Conservation (phyloP, 768 basidiomycete genomes). For the Hygrocybe coccinea region DNA sequence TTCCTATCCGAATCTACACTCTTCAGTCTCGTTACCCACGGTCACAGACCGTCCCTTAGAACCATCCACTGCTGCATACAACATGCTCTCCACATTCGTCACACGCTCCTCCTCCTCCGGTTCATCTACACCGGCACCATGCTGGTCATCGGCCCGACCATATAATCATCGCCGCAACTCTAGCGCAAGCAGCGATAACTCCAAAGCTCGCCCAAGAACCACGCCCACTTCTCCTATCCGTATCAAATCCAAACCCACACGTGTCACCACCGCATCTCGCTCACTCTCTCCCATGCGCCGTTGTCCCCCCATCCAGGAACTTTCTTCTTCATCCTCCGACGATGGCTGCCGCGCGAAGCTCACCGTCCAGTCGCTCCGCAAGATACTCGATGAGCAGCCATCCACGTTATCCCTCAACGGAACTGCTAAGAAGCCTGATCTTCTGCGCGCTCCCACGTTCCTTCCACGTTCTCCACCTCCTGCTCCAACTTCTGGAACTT, state of each 20-base stretch:
- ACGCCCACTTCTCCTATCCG: not conserved
- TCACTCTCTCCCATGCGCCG: conserved; percentile 14
- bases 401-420: conserved; percentile 17
- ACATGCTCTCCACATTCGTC: conserved; percentile 57
- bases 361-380: conserved; percentile 62
- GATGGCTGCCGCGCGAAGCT: conserved; percentile 54
- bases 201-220: conserved; percentile 9
- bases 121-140: too few relatives aligned
- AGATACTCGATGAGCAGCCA: conserved; percentile 60
- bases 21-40: conserved; percentile 24
- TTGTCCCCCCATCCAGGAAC: conserved; percentile 5
- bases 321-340: conserved; percentile 40
- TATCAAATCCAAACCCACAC: not conserved
- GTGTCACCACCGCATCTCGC: conserved; percentile 18
- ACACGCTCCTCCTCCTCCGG: conserved; percentile 29
- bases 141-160: too few relatives aligned
- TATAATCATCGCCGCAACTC: conserved; percentile 33
- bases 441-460: conserved; percentile 30
- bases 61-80: conserved; percentile 53
- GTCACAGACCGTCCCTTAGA: conserved; percentile 37
- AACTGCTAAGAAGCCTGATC: conserved; percentile 8
- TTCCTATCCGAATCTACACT: conserved; percentile 22
- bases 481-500: conserved; percentile 51
- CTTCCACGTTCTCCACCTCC: conserved; percentile 51
- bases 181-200: conserved; percentile 21